Evolutionary conservation across 2,329 filamentous ascomycete genomes (phyloP).

Genomic region (Blastomyces silverae): DNA sequence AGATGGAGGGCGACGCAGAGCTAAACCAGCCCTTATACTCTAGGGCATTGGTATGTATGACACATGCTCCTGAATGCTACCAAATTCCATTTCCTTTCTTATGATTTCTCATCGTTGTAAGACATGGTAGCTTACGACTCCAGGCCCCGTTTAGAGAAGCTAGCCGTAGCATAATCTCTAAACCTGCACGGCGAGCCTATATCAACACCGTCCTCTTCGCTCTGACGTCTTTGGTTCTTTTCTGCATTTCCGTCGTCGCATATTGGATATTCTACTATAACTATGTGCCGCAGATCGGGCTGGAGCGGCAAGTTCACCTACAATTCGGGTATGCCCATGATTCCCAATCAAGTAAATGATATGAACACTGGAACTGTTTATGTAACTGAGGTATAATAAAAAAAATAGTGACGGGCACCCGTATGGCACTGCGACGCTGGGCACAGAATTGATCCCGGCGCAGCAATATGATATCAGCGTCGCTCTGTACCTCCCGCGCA

Average conservation of each 20-base stretch:
- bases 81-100: conserved; percentile 3
- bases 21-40: conserved; percentile 13
- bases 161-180: conserved; percentile 52
- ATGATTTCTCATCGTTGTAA: conserved; percentile 28
- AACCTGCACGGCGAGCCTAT: conserved; percentile 57
- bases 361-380: background rate
- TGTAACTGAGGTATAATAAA: conserved; percentile 1
- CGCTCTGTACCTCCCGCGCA: conserved; percentile 68
- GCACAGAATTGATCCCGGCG: conserved; percentile 54
- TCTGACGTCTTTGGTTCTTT: conserved; percentile 48
- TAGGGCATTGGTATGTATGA: conserved; percentile 13
- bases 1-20: conserved; percentile 10
- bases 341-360: background rate
- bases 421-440: conserved; percentile 48
- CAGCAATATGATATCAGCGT: conserved; percentile 83
- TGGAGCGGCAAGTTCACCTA: conserved; percentile 57
- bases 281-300: conserved; percentile 60
- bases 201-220: conserved; percentile 53
- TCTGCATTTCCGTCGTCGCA: conserved; percentile 53
- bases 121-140: conserved; percentile 29
- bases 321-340: conserved; percentile 52
- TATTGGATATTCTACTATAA: conserved; percentile 63
- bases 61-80: background rate
- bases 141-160: conserved; percentile 51
- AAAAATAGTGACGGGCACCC: conserved; percentile 42